Evolutionary conservation across 192 early-diverging fungal genomes (phyloP).

Genomic region (Podila epicladia): DNA sequence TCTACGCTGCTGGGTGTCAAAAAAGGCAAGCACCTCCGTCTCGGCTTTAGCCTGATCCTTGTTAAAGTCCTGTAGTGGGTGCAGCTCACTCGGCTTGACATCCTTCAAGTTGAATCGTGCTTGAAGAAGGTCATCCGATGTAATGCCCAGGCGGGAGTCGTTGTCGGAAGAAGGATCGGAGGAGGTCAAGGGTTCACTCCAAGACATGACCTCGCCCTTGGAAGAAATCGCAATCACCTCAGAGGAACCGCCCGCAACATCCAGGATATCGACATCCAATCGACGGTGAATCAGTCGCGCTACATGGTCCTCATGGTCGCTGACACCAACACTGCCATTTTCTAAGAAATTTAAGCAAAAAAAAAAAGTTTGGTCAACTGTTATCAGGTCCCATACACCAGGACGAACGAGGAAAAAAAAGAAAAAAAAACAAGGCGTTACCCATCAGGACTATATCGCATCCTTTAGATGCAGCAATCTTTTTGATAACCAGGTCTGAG

Average conservation of each 20-base stretch:
- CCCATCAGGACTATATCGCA: slow-evolving; percentile 48
- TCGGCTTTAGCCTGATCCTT: not conserved
- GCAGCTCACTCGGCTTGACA: not conserved
- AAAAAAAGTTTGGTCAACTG: not conserved
- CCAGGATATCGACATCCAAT: slow-evolving; percentile 26
- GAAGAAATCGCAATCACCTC: slow-evolving; percentile 42
- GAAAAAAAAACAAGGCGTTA: not conserved
- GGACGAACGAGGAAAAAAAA: too few relatives aligned
- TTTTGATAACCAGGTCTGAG: slow-evolving; percentile 45
- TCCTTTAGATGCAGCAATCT: slow-evolving; percentile 38
- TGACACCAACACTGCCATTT: slow-evolving; percentile 42
- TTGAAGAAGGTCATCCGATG: not conserved
- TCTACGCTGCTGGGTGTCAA: not conserved
- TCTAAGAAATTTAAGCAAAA: not conserved
- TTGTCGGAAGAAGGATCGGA: not conserved
- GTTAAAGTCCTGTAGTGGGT: slow-evolving; percentile 1
- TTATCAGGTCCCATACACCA: too few relatives aligned
- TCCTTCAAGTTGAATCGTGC: not conserved
- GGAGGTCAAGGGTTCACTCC: slow-evolving; percentile 19
- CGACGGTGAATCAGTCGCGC: slow-evolving; percentile 47
- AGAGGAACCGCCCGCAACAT: slow-evolving; percentile 43
- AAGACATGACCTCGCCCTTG: slow-evolving; percentile 38
- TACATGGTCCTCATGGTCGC: slow-evolving; percentile 49
- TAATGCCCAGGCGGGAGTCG: too few relatives aligned
- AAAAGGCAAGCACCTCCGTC: slow-evolving; percentile 2